Evolutionary conservation across 345 rosid genomes (phyloP), one percentile per base, ranked within the genome.

Genomic region (Eucalyptus cloeziana): DNA sequence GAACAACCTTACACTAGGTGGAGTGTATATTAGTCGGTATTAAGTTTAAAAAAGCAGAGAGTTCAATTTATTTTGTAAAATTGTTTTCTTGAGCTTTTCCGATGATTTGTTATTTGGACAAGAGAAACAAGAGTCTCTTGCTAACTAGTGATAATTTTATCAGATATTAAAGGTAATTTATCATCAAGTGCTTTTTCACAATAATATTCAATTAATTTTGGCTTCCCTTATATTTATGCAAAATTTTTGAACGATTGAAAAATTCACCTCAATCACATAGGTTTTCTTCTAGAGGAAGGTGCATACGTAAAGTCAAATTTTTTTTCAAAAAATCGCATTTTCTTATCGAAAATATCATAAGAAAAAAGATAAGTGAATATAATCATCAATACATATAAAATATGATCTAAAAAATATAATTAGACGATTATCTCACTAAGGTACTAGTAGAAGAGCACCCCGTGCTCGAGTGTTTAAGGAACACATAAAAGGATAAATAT

Each of bases 81-180:
- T 19, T 3, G 25, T 8, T 54, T 21, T 21, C 25, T 21, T 54
- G 25, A 54, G 22, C 25, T 54, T 21, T 21, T 54, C 25, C 60
- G 60, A 56, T 56, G 60, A 56, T 56, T 22, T 56, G 60, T 8
- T 52, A 52, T 52, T 52, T 52, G 24, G 24, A 52, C 24, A 52
- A 52, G 56, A 52, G 24, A 52, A 52, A 3, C 56, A 52, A 52
- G 56, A 52, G 24, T 52, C 24, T 3, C 56, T 52, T 52, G 24
- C 56, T 52, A 52, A 52, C 24, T 52, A 52, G 24, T 52, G 56
- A 52, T 52, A 3, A 52, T 19, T 0, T 52, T 52, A 7, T 52
- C 56, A 24, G 24, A 52, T 19, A 52, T 9, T 0, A 9, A 21
- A 21, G 60, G 0, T 22, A 0, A 56, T 56, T 56, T 56, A 22